A percentile compares a stretch with the other conserved stretches of the same genome.
phyloP scores from a whole-genome alignment of 1,284 basidiomycete species.

The Trichosporon coremiiforme region DNA sequence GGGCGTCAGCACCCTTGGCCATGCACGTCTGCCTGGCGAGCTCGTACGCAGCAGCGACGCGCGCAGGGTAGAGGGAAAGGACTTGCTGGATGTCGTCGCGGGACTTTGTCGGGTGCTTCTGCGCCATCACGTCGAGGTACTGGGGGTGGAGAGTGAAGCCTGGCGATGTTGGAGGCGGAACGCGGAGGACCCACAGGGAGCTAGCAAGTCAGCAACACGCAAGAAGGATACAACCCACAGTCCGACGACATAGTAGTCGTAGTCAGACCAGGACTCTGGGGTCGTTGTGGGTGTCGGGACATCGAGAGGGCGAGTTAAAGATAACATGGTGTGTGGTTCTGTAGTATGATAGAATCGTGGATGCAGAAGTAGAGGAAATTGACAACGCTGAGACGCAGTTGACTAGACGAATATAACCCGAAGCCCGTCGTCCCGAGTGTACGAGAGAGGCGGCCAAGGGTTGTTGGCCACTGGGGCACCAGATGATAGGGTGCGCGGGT shows the following conservation, averaged over 20 bases:
- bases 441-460: slow-evolving; percentile 4
- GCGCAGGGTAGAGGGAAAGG: background rate
- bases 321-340: background rate
- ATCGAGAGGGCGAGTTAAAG: slow-evolving; percentile 2
- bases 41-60: slow-evolving; percentile 12
- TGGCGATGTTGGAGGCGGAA: slow-evolving; percentile 10
- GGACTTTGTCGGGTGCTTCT: slow-evolving; percentile 13
- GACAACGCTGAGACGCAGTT: background rate
- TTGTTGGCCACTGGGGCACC: slow-evolving; percentile 15
- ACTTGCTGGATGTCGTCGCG: background rate
- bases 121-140: slow-evolving; percentile 16
- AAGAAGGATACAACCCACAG: background rate
- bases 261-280: slow-evolving; percentile 10
- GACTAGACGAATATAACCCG: background rate
- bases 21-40: slow-evolving; percentile 14
- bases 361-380: background rate
- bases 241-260: slow-evolving; percentile 17
- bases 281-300: slow-evolving; percentile 3
- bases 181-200: slow-evolving; percentile 7
- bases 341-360: background rate
- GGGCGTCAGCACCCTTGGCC: slow-evolving; percentile 2
- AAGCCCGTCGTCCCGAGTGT: background rate
- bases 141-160: slow-evolving; percentile 8
- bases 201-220: background rate
- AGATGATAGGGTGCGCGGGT: slow-evolving; percentile 14